A percentile compares a stretch with the other conserved stretches of the same genome.
Conservation (phyloP, 768 basidiomycete genomes). For the Strobilomyces echinocephalus region DNA sequence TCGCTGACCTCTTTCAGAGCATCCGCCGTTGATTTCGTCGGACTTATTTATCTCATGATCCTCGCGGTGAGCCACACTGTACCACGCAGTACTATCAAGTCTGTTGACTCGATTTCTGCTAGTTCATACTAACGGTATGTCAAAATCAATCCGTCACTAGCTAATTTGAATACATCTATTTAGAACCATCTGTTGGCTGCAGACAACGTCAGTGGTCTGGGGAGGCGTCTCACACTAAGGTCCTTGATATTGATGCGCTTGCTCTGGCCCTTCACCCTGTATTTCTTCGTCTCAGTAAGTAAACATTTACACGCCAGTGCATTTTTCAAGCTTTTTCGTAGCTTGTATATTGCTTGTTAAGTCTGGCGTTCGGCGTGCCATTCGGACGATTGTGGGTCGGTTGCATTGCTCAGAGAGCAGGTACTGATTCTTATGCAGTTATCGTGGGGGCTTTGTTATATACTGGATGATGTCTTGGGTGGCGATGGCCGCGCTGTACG, state of each 20-base stretch:
- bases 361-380: slow-evolving; percentile 55
- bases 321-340: slow-evolving; percentile 17
- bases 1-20: slow-evolving; percentile 33
- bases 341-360: slow-evolving; percentile 57
- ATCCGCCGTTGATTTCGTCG: slow-evolving; percentile 48
- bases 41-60: slow-evolving; percentile 47
- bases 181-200: slow-evolving; percentile 35
- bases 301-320: not conserved
- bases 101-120: slow-evolving; percentile 1
- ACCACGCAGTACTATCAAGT: not conserved
- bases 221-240: slow-evolving; percentile 33
- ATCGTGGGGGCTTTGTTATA: slow-evolving; percentile 52
- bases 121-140: slow-evolving; percentile 30
- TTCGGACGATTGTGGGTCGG: slow-evolving; percentile 42
- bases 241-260: slow-evolving; percentile 40
- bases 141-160: not conserved
- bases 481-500: slow-evolving; percentile 55
- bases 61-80: slow-evolving; percentile 19
- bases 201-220: slow-evolving; percentile 35
- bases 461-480: slow-evolving; percentile 66
- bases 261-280: slow-evolving; percentile 34
- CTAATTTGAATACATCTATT: not conserved
- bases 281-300: slow-evolving; percentile 40
- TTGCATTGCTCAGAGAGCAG: not conserved
- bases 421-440: slow-evolving; percentile 27